Base-by-base conservation (phyloP, 495 filamentous ascomycete genomes). In the Extremus antarcticus region DNA sequence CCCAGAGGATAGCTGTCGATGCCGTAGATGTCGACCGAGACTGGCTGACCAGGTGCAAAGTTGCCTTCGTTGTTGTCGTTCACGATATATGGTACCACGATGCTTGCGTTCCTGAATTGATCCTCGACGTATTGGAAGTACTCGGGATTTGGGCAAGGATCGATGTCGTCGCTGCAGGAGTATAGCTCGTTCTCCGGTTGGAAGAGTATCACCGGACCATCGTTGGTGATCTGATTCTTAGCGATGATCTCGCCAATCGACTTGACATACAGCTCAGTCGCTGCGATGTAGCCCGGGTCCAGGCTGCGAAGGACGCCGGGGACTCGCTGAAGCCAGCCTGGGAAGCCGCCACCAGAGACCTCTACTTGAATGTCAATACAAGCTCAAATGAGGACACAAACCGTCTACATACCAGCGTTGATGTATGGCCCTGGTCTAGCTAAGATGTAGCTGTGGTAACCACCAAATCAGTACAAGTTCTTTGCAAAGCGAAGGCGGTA, bases 171-270 rank as follows among this genome's bases (percentile, higher is more conserved):
- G n/a, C 25, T n/a, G 51, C 51, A 54, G 13, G 19, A 24, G 51
- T 54, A 54, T 63, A 89, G 88, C 59, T 89, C 86, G 58, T 90
- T 90, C 63, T 90, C 87, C 0, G 85, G 84, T 70, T 92, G 87
- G 40, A 84, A 74, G 1, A 90, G 72, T 50, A 90, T 87, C 21
- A 90, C 74, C 0, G 85, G 85, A 0, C 87, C 87, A 7, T 84
- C 87, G 56, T 88, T 85, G 1, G 84, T 88, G 56, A 90, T 87
- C 57, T 90, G 86, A 2, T 78, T 81, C 25, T 80, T 78, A 9
- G 87, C 84, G 60, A 92, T 80, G 11, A 84, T 78, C 22, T 71
- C 69, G 25, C 75, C 77, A 56, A 87, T 73, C 25, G 78, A 66
- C 9, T 66, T 55, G 17, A 75, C 70, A 50, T 84, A 83, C 43